phyloP scores from a whole-genome alignment of 306 rosid species.

The Spatholobus suberectus region DNA sequence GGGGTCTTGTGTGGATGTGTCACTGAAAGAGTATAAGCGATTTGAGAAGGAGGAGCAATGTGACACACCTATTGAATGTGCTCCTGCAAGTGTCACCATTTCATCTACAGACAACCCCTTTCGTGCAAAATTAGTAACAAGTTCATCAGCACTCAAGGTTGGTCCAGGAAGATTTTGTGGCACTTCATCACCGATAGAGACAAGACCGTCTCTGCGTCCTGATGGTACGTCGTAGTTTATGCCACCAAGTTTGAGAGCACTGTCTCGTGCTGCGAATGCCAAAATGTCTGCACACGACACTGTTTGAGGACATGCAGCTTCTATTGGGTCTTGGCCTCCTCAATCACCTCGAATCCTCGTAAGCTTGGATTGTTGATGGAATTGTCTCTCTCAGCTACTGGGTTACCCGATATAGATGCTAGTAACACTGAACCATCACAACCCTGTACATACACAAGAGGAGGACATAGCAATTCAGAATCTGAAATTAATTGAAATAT shows the following conservation, averaged over 20 bases:
- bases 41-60: slow-evolving; percentile 28
- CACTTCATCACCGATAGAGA: slow-evolving; percentile 35
- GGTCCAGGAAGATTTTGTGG: slow-evolving; percentile 23
- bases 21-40: slow-evolving; percentile 32
- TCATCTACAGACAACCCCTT: slow-evolving; percentile 37
- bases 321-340: slow-evolving; percentile 23
- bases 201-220: slow-evolving; percentile 42
- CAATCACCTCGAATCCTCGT: slow-evolving; percentile 38
- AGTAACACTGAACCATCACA: slow-evolving; percentile 46
- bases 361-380: slow-evolving; percentile 39
- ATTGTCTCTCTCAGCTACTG: slow-evolving; percentile 15
- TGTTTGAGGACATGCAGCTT: slow-evolving; percentile 24
- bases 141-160: not conserved
- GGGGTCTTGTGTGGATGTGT: slow-evolving; percentile 25
- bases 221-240: slow-evolving; percentile 37
- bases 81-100: slow-evolving; percentile 41
- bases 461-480: too few relatives aligned
- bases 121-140: not conserved
- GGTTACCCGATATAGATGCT: slow-evolving; percentile 28
- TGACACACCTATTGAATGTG: slow-evolving; percentile 41
- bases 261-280: slow-evolving; percentile 41
- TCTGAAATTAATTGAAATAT: too few relatives aligned
- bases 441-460: slow-evolving; percentile 17
- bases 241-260: slow-evolving; percentile 10
- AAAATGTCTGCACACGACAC: slow-evolving; percentile 47